Evolutionary conservation across 352 stramenopile species (phyloP), one percentile per base, ranked within the genome.

Genomic region (Globisporangium sylvaticum): DNA sequence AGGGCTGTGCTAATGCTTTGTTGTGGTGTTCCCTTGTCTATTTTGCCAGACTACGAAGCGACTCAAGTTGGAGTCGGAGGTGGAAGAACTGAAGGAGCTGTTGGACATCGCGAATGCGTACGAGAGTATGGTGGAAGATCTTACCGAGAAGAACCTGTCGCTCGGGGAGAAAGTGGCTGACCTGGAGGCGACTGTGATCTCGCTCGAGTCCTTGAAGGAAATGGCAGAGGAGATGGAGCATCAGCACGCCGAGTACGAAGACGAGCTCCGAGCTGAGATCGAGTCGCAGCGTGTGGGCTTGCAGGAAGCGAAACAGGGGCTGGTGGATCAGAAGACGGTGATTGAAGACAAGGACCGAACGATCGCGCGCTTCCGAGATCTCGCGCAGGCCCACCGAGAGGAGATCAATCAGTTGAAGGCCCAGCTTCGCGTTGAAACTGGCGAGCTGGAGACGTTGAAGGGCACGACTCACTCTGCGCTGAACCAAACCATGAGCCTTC

Each of bases 201-300:
- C 86, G 24, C 73, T 95, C 22, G 89, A 96, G 58, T 84, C 83
- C 1, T 69, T 96, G 29, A 88, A 89, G 31, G 87, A 95, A 46
- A 79, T 96, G 71, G 87, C 83, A 24, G 87, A 96, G 59, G 89
- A 96, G 70, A 90, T 96, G 75, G 89, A 96, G 69, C 87, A 96
- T 65, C 89, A 96, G 62, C 87, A 95, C 59, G 83, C 72, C 22
- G 83, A 95, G 54, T 91, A 92, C 53, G 87, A 94, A 48, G 83
- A 83, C 8, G 84, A 95, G 65, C 75, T 96, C 3, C 78, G 78
- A 1, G 63, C 69, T 8, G 88, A 96, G 58, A 89, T 95, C 12
- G 84, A 91, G 29, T 71, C 76, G 2, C 76, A 91, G 25, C 81
- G 80, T 46, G 68, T 64, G 42, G 70, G 76, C 15, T 55, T 91